Evolutionary conservation across 2,329 filamentous ascomycete genomes (phyloP).

Genomic region (Orbilia brochopaga): DNA sequence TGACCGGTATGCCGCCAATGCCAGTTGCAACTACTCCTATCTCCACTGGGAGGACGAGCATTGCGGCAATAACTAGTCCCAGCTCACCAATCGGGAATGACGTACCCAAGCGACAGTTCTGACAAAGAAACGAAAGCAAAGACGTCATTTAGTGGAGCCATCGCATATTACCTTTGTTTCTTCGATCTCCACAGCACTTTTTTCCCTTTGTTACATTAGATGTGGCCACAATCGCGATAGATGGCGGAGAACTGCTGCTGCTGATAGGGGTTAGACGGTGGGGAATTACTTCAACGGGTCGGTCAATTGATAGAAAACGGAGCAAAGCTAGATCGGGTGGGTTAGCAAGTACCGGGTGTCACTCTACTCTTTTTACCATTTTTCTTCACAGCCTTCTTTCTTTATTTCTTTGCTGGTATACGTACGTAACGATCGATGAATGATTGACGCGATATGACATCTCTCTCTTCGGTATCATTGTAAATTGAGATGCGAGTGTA

Average conservation of each 20-base stretch:
- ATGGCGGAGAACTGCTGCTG: constrained; percentile 14
- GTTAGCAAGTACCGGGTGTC: constrained; percentile 31
- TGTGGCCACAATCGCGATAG: constrained; percentile 23
- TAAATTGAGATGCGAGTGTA: too few species aligned
- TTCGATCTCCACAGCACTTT: constrained; percentile 8
- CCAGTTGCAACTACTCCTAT: background rate
- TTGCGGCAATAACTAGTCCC: constrained; percentile 39
- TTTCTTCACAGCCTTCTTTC: constrained; percentile 7
- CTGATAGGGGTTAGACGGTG: constrained; percentile 23
- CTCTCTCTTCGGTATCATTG: too few species aligned
- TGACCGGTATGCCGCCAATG: constrained; percentile 22
- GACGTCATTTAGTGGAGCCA: background rate
- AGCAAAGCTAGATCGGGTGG: constrained; percentile 46
- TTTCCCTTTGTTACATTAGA: constrained; percentile 34
- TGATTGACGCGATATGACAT: too few species aligned
- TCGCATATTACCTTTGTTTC: constrained; percentile 5
- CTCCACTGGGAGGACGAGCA: constrained; percentile 35
- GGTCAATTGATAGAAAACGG: constrained; percentile 33
- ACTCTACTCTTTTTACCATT: constrained; percentile 12
- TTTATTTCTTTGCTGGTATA: background rate
- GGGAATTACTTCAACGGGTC: constrained; percentile 4
- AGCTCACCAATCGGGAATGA: constrained; percentile 12
- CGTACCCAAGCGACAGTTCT: background rate
- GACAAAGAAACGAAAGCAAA: background rate
- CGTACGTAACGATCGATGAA: too few species aligned